Percentiles rank a stretch among this genome's conserved stretches.
Conservation (phyloP, 1,284 basidiomycete genomes). For the Moesziomyces sp. region DNA sequence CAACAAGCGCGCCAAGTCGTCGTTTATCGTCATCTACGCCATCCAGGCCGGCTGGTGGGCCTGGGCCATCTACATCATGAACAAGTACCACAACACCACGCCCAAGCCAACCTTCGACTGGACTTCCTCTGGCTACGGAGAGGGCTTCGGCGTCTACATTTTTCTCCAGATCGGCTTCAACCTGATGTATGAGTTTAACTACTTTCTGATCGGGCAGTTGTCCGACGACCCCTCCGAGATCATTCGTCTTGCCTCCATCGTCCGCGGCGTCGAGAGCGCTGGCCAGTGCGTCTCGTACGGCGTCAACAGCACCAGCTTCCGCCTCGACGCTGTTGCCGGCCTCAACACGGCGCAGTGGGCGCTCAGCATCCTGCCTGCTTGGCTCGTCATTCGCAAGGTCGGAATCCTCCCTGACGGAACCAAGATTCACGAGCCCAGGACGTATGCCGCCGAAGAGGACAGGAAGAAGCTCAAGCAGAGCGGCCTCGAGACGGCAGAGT, state of each 20-base stretch:
- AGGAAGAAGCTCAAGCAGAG: conserved; percentile 30
- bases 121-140: conserved; percentile 56
- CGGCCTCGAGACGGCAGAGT: conserved; percentile 29
- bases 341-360: conserved; percentile 64
- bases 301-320: conserved; percentile 55
- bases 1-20: conserved; percentile 55
- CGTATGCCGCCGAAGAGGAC: conserved; percentile 48
- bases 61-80: conserved; percentile 65
- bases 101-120: conserved; percentile 59
- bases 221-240: conserved; percentile 55
- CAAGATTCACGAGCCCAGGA: conserved; percentile 44
- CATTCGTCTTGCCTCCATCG: conserved; percentile 59
- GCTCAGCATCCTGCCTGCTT: conserved; percentile 53
- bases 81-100: conserved; percentile 40
- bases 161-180: conserved; percentile 62
- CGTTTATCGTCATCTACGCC: conserved; percentile 55
- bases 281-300: conserved; percentile 65
- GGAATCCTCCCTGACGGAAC: conserved; percentile 53
- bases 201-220: conserved; percentile 57
- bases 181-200: conserved; percentile 60
- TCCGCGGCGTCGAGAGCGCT: conserved; percentile 61
- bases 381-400: conserved; percentile 59
- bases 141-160: conserved; percentile 61
- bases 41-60: conserved; percentile 61
- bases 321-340: conserved; percentile 58